Percentiles rank a stretch among this genome's conserved stretches.
Evolutionary conservation across 345 rosid genomes (phyloP).

Genomic region (Gossypium rotundifolium): DNA sequence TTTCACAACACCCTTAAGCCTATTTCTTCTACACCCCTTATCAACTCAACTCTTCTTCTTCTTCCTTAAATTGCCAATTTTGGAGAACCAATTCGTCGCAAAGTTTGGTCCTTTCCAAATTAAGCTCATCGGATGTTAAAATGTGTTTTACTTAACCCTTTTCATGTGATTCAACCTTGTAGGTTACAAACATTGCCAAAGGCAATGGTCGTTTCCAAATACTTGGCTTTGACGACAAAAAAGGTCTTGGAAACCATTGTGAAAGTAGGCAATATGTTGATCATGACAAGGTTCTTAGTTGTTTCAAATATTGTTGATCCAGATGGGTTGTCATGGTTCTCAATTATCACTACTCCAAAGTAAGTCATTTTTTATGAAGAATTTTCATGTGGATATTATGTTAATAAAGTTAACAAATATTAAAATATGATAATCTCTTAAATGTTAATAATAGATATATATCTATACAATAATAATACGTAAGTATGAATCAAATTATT

Average conservation of each 20-base stretch:
- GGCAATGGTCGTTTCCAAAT: conserved; percentile 75
- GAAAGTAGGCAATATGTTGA: conserved; percentile 63
- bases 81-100: conserved; percentile 36
- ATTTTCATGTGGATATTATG: accelerated
- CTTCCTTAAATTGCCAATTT: conserved; percentile 34
- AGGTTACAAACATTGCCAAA: conserved; percentile 66
- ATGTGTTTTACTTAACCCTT: conserved; percentile 15
- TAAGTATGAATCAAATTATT: too few relatives aligned
- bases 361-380: conserved; percentile 18
- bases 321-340: conserved; percentile 86
- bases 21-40: conserved; percentile 62
- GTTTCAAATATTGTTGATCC: conserved; percentile 29
- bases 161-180: conserved; percentile 75
- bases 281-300: conserved; percentile 56
- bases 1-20: conserved; percentile 49
- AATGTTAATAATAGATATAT: too few relatives aligned
- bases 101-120: background rate
- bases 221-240: conserved; percentile 57
- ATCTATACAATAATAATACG: too few relatives aligned
- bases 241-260: conserved; percentile 64
- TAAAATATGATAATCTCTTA: too few relatives aligned
- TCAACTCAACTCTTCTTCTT: conserved; percentile 36
- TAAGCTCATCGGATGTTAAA: background rate
- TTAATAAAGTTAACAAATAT: too few relatives aligned
- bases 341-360: conserved; percentile 81